These are phyloP conservation scores for Volvariella volvacea DNA, from an alignment of 1,284 basidiomycete species.

Conservation along the genomic window DNA sequence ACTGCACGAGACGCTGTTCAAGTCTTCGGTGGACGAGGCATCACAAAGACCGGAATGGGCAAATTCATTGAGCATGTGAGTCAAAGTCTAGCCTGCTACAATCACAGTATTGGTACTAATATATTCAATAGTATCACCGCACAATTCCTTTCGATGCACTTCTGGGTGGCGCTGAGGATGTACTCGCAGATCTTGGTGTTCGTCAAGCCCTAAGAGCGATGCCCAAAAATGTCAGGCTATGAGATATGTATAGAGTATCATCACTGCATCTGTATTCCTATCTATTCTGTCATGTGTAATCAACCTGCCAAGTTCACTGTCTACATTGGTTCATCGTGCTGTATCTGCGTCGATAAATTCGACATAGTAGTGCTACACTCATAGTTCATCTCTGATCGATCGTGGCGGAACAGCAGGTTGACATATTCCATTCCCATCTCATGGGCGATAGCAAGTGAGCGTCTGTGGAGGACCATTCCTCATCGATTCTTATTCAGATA, in stretches of 20 bases:
- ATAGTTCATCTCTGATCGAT: no score
- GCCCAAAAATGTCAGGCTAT: slow-evolving; percentile 49
- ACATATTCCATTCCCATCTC: no score
- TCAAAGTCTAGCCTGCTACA: slow-evolving; percentile 9
- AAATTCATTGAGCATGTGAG: slow-evolving; percentile 55
- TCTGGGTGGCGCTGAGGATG: slow-evolving; percentile 61
- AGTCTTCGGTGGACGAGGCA: slow-evolving; percentile 65
- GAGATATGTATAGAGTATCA: no score
- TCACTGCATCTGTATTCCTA: background rate
- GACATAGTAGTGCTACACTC: no score
- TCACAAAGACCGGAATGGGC: slow-evolving; percentile 63
- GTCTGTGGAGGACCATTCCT: no score
- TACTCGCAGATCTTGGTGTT: slow-evolving; percentile 58
- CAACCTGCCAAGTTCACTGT: background rate
- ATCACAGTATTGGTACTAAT: slow-evolving; percentile 1
- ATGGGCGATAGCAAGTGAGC: no score
- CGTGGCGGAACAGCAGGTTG: no score
- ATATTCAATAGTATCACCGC: slow-evolving; percentile 34
- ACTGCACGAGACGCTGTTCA: slow-evolving; percentile 66
- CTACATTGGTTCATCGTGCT: background rate
- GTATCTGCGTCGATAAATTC: no score
- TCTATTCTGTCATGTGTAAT: background rate
- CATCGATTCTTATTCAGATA: no score
- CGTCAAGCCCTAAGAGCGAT: slow-evolving; percentile 60
- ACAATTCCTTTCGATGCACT: slow-evolving; percentile 46